Evolutionary conservation across 306 rosid genomes (phyloP), one percentile per base, ranked within the genome.

Genomic region (Cucumis melo): DNA sequence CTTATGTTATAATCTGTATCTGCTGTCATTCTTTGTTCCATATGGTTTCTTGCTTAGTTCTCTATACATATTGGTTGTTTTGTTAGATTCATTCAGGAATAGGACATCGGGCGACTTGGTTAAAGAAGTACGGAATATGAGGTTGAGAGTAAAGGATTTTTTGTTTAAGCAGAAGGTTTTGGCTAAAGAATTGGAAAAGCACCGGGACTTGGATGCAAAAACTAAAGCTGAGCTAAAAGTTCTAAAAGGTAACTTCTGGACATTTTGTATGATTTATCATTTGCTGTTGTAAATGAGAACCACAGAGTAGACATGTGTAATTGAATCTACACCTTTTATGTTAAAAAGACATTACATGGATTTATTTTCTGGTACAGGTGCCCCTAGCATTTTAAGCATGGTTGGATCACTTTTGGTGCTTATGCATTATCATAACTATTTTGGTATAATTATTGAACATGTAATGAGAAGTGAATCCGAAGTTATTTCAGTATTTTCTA

Each of bases 131-230:
- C 88, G 83, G 84, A 88, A 87, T 80, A 74, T 87, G 89, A 87
- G 98, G 82, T 81, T 62, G 80, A 81, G 84, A 75, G 85, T 91
- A 46, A 84, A 81, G 50, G 90, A 89, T 53, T 80, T 83, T 62
- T 86, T 91, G 87, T 77, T 86, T 77, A 88, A 88, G 87, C 95
- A 89, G 81, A 91, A 74, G 74, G 68, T 79, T 19, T 75, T 93
- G 78, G 87, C 92, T 73, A 83, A 73, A 72, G 93, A 91, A 66
- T 81, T 88, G 86, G 91, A 77, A 84, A 82, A 63, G 58, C 89
- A 84, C 67, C 80, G 79, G 66, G 98, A 87, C 64, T 67, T 84
- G 76, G 92, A 89, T 87, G 84, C 86, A 24, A 89, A 88, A 86
- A 83, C 85, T 76, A 91, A 91, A 79, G 93, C 91, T 10, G 80